Evolutionary conservation across 2,329 filamentous ascomycete species (phyloP).

Genomic region (Aspergillus flavus): DNA sequence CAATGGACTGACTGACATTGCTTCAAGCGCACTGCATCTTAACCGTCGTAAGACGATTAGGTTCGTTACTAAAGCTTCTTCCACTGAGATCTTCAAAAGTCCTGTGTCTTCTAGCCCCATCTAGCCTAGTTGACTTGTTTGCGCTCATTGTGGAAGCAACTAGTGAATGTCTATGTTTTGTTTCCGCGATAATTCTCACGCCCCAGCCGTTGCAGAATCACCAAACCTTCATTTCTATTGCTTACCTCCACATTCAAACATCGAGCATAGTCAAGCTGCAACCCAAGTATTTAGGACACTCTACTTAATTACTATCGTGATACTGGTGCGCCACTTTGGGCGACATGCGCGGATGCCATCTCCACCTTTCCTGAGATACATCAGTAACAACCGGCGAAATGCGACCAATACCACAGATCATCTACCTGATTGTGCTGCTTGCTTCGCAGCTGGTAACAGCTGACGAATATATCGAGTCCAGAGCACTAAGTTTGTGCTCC

Average conservation of each 20-base stretch:
- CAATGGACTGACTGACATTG: neutral
- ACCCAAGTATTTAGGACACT: too few species aligned
- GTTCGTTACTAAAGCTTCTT: neutral
- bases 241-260: neutral
- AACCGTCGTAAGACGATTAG: neutral
- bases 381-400: neutral
- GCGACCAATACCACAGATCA: neutral
- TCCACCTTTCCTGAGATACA: neutral
- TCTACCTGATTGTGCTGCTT: neutral
- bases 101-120: neutral
- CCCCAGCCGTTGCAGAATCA: neutral
- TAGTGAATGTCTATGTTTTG: neutral
- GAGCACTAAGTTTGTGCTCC: conserved; percentile 74
- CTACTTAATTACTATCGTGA: neutral
- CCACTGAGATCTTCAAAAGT: neutral
- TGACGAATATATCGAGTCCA: conserved; percentile 13
- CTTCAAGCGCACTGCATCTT: neutral
- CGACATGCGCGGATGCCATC: neutral
- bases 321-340: neutral
- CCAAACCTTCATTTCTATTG: neutral
- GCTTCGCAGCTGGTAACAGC: neutral
- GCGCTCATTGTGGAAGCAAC: neutral
- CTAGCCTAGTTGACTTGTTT: neutral
- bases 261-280: neutral
- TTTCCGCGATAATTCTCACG: neutral